Evolutionary conservation across 1,284 basidiomycete genomes (phyloP), one percentile per base, ranked within the genome.

Genomic region (Trichosporon sp.): DNA sequence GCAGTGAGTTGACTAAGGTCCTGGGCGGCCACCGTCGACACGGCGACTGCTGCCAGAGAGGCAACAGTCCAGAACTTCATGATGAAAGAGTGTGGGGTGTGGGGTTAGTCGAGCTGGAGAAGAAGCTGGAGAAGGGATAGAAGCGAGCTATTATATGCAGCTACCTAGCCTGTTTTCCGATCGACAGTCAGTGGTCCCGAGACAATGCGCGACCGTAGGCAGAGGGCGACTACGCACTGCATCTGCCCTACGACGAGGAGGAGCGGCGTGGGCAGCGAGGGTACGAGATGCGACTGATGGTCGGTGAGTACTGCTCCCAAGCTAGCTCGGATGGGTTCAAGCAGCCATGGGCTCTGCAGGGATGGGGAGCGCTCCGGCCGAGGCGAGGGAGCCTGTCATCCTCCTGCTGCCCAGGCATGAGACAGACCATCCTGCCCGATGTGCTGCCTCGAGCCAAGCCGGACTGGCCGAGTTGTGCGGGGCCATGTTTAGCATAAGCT

Each of bases 51-150:
- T 29, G 49, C 49, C 49, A 27, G n/a, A 16, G 31, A n/a, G 49
- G 49, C 49, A 29, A 54, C 49, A 29, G 49, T n/a, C 49, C 49
- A 54, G 49, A 54, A 29, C 49, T 54, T 54, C 49, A 54, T 54
- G 49, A 9, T 54, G 49, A 54, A 54, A 27, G 49, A 54, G 49
- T 54, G 49, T 54, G 25, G 49, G 49, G 49, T 13, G 49, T 27
- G 49, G 25, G 49, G 25, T 54, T 25, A 25, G 49, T 54, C 49
- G 49, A 29, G 49, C 49, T 54, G 16, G 25, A 10, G 25, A n/a
- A 29, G 16, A 29, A 54, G 25, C 49, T 54, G 14, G 49, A 4
- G 9, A 16, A 9, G 7, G 27, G 27, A n/a, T 13, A 54, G 49
- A 25, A 21, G 13, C 16, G 13, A 16, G 25, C 49, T 54, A 29